Conservation (phyloP, 768 basidiomycete species). For the Calocybe indica region DNA sequence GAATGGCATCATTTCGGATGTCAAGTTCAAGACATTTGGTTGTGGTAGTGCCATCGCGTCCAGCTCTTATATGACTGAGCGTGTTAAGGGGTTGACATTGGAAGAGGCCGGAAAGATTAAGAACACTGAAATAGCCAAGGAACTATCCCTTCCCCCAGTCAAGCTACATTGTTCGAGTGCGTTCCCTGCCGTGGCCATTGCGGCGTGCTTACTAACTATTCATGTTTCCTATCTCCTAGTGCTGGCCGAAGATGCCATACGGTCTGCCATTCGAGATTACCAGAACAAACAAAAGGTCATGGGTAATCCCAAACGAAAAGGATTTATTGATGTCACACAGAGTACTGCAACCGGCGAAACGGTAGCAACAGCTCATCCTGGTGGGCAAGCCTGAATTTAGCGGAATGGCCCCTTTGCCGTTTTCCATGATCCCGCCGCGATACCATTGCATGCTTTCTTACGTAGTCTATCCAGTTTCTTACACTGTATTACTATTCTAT, state of each 20-base stretch:
- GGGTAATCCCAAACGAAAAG: constrained; percentile 46
- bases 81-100: constrained; percentile 88
- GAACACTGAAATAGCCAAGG: constrained; percentile 99
- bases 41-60: constrained; percentile 98
- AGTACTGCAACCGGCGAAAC: constrained; percentile 48
- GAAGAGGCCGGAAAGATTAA: constrained; percentile 96
- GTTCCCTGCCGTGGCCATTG: constrained; percentile 22
- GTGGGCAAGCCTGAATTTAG: not conserved
- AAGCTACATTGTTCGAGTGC: constrained; percentile 92
- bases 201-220: constrained; percentile 1
- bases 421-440: not conserved
- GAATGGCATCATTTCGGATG: constrained; percentile 91
- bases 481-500: constrained; percentile 1
- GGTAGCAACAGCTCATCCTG: constrained; percentile 43
- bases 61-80: constrained; percentile 98
- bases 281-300: constrained; percentile 68
- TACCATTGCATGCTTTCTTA: constrained; percentile 3
- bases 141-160: constrained; percentile 90
- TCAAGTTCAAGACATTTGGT: constrained; percentile 99
- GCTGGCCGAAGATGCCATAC: constrained; percentile 98
- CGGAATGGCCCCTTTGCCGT: not conserved
- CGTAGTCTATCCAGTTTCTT: not conserved
- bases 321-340: constrained; percentile 68
- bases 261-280: constrained; percentile 96
- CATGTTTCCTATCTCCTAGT: constrained; percentile 43